These are phyloP conservation scores for Gossypium trilobum DNA, from an alignment of 441 rosid genomes.

Conservation along the genomic window DNA sequence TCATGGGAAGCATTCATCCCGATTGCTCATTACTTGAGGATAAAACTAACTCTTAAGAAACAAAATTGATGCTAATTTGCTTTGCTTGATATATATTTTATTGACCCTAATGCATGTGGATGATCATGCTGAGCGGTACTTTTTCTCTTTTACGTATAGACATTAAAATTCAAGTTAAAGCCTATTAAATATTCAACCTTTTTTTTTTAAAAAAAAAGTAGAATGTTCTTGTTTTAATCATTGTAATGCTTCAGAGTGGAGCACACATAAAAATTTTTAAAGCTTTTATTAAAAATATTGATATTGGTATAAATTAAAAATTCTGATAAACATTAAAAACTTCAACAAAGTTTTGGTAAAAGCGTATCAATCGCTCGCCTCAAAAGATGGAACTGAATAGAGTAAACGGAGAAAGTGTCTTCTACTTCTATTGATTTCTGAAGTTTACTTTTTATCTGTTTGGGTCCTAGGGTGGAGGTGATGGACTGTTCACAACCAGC, in stretches of 20 bases:
- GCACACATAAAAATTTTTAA: too few species aligned
- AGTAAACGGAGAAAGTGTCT: neutral
- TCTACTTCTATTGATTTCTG: neutral
- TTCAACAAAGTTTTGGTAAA: too few species aligned
- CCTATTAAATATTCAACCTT: too few species aligned
- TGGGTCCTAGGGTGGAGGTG: too few species aligned
- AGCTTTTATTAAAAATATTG: too few species aligned
- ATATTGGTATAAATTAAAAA: too few species aligned
- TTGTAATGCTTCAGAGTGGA: too few species aligned
- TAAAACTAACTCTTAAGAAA: conserved; percentile 14
- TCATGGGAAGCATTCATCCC: neutral
- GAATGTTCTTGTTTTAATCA: too few species aligned
- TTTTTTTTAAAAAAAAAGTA: too few species aligned
- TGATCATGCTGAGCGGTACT: neutral
- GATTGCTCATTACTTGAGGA: neutral
- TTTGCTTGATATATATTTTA: neutral
- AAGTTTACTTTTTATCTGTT: too few species aligned
- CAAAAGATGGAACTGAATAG: neutral
- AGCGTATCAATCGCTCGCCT: neutral
- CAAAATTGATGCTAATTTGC: neutral
- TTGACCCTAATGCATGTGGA: neutral
- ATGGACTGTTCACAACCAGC: neutral
- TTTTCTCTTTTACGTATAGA: neutral
- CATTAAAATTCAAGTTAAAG: too few species aligned
- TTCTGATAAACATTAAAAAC: too few species aligned